Base-by-base conservation (phyloP, 2,329 filamentous ascomycete species). In the Scytalidium sp. region DNA sequence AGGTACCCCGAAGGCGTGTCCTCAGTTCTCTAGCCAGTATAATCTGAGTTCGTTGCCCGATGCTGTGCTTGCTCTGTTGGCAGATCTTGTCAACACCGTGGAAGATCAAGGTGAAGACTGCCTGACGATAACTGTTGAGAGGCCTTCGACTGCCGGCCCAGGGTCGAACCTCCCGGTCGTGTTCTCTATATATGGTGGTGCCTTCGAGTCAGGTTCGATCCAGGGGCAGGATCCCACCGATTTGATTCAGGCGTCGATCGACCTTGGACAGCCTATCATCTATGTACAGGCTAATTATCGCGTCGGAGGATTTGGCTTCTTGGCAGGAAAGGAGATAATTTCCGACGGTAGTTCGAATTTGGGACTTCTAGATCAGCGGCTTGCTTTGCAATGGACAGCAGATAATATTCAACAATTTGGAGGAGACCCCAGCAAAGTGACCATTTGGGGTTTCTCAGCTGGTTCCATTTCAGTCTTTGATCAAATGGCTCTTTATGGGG, bases 101-200 rank as follows among this genome's bases (percentile, higher is more conserved):
- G 74, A 74, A 1, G 76, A 77, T 46, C 70, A 79, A 43, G 75
- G 71, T 1, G 85, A 88, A 62, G 84, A 88, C 62, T 88, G 84
- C 57, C 66, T 88, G 43, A 83, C 75, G 2, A 65, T 88, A 50
- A 78, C 75, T 46, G 39, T 41, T 9, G 7, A 17, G 23, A 74
- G 84, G 9, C 84, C 85, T 0, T 67, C 71, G 0, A 81, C 81
- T 4, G 81, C 78, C 1, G 74, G 70, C 20, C 62, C 78, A 0
- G 69, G 69, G 2, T 75, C 76, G 17, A 84, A 83, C 41, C 68
- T 88, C 1, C 85, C 85, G 0, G 85, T 88, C 1, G 64, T 88
- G 2, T 84, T 86, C 56, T 88, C 83, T 83, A 88, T 89, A 47
- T 88, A 78, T 57, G 85, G 85, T 0, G 85, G 85, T 32, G 85